These are phyloP conservation scores for Bruguiera gymnorhiza DNA, from an alignment of 345 rosid genomes.

Conservation along the genomic window DNA sequence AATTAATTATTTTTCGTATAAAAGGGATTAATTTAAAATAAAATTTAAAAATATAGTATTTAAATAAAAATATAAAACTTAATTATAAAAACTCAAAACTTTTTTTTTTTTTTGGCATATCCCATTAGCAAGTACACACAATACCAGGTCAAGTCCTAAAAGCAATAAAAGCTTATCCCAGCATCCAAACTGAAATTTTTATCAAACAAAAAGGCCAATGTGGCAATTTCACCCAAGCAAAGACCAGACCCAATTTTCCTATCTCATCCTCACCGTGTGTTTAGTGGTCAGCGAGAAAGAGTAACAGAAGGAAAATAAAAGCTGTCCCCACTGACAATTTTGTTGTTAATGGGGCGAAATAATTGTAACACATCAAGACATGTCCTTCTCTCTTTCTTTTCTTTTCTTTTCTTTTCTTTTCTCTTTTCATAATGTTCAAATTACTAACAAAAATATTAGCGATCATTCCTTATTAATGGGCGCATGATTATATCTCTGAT, in stretches of 20 bases:
- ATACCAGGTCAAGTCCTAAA: neutral
- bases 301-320: conserved; percentile 19
- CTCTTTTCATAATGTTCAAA: no score
- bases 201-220: neutral
- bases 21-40: no score
- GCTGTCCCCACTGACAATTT: conserved; percentile 38
- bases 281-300: neutral
- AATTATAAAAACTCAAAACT: no score
- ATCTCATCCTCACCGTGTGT: neutral
- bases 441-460: no score
- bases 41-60: no score
- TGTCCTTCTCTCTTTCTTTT: neutral
- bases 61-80: no score
- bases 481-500: no score
- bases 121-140: no score
- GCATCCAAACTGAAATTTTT: neutral
- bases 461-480: no score
- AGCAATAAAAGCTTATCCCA: no score
- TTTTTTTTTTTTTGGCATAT: no score
- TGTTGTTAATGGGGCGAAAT: conserved; percentile 10
- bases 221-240: neutral
- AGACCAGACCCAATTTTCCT: neutral
- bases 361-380: conserved; percentile 8
- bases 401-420: neutral
- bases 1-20: no score